These are phyloP conservation scores for Corylus heterophylla DNA, from an alignment of 306 rosid species.

Conservation along the genomic window DNA sequence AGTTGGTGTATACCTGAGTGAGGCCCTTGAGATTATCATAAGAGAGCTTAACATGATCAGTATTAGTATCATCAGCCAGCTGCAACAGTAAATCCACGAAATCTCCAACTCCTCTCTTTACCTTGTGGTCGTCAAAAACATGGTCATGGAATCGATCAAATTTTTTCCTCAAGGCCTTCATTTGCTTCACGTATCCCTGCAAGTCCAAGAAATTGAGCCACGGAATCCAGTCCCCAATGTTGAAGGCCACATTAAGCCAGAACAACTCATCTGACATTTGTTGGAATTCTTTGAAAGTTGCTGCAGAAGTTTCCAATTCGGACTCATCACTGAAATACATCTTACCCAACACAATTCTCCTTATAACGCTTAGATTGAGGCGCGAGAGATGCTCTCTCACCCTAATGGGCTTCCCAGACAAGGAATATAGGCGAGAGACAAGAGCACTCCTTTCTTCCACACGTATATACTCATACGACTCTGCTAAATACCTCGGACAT, in stretches of 20 bases:
- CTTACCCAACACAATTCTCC: constrained; percentile 43
- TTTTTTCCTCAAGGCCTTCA: constrained; percentile 43
- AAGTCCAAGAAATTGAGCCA: constrained; percentile 41
- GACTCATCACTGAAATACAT: constrained; percentile 35
- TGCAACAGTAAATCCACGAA: constrained; percentile 36
- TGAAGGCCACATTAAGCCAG: constrained; percentile 41
- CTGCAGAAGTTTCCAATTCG: neutral
- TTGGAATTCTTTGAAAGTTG: constrained; percentile 30
- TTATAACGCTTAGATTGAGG: constrained; percentile 35
- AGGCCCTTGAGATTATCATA: constrained; percentile 35
- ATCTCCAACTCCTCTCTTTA: constrained; percentile 9
- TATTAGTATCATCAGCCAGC: constrained; percentile 36
- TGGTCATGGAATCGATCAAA: constrained; percentile 33
- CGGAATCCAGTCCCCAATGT: constrained; percentile 47
- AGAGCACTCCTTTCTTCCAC: constrained; percentile 32
- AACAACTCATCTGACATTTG: constrained; percentile 51
- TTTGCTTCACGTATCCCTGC: constrained; percentile 40
- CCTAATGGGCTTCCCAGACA: constrained; percentile 26
- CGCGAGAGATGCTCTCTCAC: constrained; percentile 29
- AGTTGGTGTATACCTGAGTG: constrained; percentile 21
- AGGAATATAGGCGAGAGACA: constrained; percentile 16
- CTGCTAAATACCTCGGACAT: constrained; percentile 40
- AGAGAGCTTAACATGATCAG: constrained; percentile 32
- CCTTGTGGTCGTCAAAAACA: constrained; percentile 38
- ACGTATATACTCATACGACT: constrained; percentile 35